These are phyloP conservation scores for Monilinia fructigena DNA, from an alignment of 2,329 filamentous ascomycete genomes.

Conservation along the genomic window DNA sequence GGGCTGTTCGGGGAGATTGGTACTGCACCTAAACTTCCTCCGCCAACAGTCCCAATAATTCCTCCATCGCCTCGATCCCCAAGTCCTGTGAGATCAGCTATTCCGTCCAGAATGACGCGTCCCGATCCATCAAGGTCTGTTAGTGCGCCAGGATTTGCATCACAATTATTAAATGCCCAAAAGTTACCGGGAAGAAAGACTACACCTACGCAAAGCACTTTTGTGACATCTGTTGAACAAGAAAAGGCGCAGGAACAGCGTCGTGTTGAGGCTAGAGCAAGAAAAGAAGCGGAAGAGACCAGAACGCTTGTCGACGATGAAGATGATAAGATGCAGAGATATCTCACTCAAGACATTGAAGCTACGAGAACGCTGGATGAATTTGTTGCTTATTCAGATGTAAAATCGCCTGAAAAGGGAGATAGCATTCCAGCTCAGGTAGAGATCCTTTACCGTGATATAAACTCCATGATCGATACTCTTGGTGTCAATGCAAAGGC, in stretches of 20 bases:
- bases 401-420: constrained; percentile 45
- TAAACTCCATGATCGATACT: constrained; percentile 93
- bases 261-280: constrained; percentile 46
- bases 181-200: constrained; percentile 51
- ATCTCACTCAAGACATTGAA: constrained; percentile 59
- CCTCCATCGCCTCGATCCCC: constrained; percentile 71
- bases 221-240: constrained; percentile 33
- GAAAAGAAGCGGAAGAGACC: constrained; percentile 56
- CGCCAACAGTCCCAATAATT: constrained; percentile 51
- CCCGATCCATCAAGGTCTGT: constrained; percentile 56
- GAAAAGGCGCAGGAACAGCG: constrained; percentile 36
- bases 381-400: constrained; percentile 63
- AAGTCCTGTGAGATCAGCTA: constrained; percentile 63
- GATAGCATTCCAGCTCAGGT: constrained; percentile 62
- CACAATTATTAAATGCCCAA: constrained; percentile 50
- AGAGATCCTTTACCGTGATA: constrained; percentile 71
- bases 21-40: constrained; percentile 54
- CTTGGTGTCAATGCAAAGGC: constrained; percentile 80
- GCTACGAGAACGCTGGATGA: constrained; percentile 63
- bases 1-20: constrained; percentile 56
- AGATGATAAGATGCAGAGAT: constrained; percentile 63
- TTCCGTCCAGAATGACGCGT: constrained; percentile 51
- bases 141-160: constrained; percentile 59
- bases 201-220: constrained; percentile 44
- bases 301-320: constrained; percentile 64